Evolutionary conservation across 2,329 filamentous ascomycete genomes (phyloP).

Genomic region (Cyphellophora attinorum): DNA sequence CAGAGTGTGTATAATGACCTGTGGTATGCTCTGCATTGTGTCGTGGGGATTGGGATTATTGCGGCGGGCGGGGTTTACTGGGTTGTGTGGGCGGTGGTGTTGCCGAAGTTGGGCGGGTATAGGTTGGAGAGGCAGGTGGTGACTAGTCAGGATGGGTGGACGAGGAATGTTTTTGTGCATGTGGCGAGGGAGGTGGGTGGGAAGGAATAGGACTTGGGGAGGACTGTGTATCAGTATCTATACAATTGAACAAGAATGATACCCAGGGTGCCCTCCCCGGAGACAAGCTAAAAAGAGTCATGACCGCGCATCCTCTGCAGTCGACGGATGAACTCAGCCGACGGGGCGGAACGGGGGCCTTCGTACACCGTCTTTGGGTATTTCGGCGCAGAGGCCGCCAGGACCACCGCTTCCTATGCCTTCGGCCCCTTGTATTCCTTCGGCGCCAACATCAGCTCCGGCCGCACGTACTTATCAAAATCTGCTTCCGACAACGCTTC

Average conservation of each 20-base stretch:
- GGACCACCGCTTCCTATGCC: too few relatives aligned
- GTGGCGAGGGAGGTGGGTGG: not conserved
- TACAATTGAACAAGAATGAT: too few relatives aligned
- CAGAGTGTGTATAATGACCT: slow-evolving; percentile 43
- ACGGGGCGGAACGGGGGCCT: too few relatives aligned
- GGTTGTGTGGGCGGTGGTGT: slow-evolving; percentile 39
- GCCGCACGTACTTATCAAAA: slow-evolving; percentile 81
- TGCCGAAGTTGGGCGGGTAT: slow-evolving; percentile 37
- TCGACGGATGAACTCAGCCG: too few relatives aligned
- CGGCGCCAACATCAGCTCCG: slow-evolving; percentile 90
- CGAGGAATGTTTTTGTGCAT: slow-evolving; percentile 41
- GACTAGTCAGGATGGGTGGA: slow-evolving; percentile 53
- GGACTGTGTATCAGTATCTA: too few relatives aligned
- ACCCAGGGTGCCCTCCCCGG: too few relatives aligned
- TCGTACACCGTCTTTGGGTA: too few relatives aligned
- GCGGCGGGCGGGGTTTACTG: slow-evolving; percentile 42
- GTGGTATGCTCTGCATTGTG: slow-evolving; percentile 45
- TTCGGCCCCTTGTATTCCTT: slow-evolving; percentile 60
- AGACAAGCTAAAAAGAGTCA: too few relatives aligned
- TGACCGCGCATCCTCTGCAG: too few relatives aligned
- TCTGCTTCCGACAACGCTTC: slow-evolving; percentile 79
- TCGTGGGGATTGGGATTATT: slow-evolving; percentile 43
- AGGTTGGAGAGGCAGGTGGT: slow-evolving; percentile 48
- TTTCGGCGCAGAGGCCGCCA: too few relatives aligned
- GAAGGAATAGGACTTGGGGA: not conserved